Percentiles rank a stretch among this genome's conserved stretches.
phyloP scores from a whole-genome alignment of 805 yeast species.

The Candida taoyuanica region DNA sequence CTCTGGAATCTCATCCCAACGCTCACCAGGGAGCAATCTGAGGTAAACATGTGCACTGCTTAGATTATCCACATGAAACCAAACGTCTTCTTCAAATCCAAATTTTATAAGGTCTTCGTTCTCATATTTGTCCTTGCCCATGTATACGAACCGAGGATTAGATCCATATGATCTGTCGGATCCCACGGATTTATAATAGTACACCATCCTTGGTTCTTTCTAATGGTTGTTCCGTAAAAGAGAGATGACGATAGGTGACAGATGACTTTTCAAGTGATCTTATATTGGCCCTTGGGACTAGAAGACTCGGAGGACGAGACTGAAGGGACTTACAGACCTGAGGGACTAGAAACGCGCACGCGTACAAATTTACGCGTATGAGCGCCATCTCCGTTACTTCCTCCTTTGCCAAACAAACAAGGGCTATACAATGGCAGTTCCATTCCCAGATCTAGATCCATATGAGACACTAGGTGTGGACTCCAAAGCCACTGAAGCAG shows the following conservation, averaged over 20 bases:
- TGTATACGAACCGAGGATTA: conserved; percentile 40
- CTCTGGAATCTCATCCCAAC: conserved; percentile 46
- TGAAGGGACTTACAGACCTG: too few species aligned
- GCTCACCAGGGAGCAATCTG: conserved; percentile 44
- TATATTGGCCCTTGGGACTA: not conserved
- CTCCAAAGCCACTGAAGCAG: conserved; percentile 40
- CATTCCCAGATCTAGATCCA: conserved; percentile 57
- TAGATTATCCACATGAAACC: conserved; percentile 79
- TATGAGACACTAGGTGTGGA: conserved; percentile 48
- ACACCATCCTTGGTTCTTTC: conserved; percentile 33
- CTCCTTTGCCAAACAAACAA: not conserved
- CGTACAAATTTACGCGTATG: not conserved
- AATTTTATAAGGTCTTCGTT: conserved; percentile 57
- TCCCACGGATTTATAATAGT: conserved; percentile 37
- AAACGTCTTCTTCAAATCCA: conserved; percentile 61
- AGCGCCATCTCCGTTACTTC: not conserved
- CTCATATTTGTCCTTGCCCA: conserved; percentile 75
- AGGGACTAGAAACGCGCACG: not conserved
- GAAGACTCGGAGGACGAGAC: too few species aligned
- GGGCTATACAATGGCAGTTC: conserved; percentile 23
- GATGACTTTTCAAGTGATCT: not conserved
- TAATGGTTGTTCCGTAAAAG: not conserved
- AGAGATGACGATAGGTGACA: conserved; percentile 1
- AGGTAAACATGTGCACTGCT: conserved; percentile 77
- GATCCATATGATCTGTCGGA: conserved; percentile 28